Base-by-base conservation (phyloP, 441 rosid species). In the Omphalea diandra region DNA sequence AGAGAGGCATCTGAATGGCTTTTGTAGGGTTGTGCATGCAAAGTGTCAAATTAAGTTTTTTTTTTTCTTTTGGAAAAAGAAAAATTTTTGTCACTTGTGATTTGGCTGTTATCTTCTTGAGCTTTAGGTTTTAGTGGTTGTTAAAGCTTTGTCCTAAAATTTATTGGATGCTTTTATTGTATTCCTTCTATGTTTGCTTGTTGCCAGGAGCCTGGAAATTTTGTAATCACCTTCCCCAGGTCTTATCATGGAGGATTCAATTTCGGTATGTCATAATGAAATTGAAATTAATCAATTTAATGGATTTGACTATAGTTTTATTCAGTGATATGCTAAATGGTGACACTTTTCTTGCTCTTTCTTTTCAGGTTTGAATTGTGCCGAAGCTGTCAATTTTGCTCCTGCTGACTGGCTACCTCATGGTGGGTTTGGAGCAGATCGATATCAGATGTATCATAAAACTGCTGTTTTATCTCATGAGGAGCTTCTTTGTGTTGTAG, bases 381-480 rank as follows among this genome's bases (percentile, higher is more conserved):
- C 97, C 15, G 97, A 94, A 84, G 98, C 99, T 52, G 99, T 95
- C 72, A 95, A 95, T 81, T 95, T 95, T 81, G 97, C 98, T 63
- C 96, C 99, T 63, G 96, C 97, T 78, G 99, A 92, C 73, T 95
- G 99, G 99, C 82, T 95, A 73, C 99, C 99, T 52, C 86, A 92
- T 80, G 99, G 99, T 75, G 93, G 97, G 35, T 83, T 78, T 74
- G 90, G 94, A 63, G 89, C 96, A 7, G 87, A 90, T 80, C 88
- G 89, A 55, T 95, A 95, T 86, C 88, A 86, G 77, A 77, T 63
- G 58, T 95, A 92, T 84, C 98, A 77, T 58, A 95, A 92, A 82
- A 80, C 94, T 68, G 85, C 98, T 70, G 93, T 95, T 72, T 82
- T 95, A 78, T 90, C 97, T 80, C 98, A 95, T 53, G 99, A 95